A percentile compares a stretch with the other conserved stretches of the same genome.
These are phyloP conservation scores for Ascochyta clinopodiicola DNA, from an alignment of 2,329 filamentous ascomycete genomes.

Conservation along the genomic window DNA sequence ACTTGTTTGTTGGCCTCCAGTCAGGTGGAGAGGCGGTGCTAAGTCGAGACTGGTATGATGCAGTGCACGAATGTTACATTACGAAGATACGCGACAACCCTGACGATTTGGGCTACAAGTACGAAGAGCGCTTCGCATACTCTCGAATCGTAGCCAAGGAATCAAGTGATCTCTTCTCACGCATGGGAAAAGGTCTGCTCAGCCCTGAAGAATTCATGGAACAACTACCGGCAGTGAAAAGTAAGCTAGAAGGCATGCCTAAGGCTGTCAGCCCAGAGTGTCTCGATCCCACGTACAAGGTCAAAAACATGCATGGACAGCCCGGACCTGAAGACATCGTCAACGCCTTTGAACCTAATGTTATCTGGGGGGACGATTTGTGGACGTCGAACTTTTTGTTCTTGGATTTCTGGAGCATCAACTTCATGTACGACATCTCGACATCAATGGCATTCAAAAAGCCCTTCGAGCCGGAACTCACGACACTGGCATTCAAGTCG, in stretches of 20 bases:
- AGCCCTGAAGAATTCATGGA: constrained; percentile 67
- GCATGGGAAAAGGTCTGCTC: constrained; percentile 69
- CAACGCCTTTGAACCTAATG: constrained; percentile 72
- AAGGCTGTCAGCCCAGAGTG: constrained; percentile 66
- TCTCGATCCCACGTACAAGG: constrained; percentile 65
- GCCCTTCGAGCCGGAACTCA: constrained; percentile 61
- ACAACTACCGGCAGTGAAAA: constrained; percentile 60
- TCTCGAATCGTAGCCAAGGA: constrained; percentile 79
- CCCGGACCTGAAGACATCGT: constrained; percentile 71
- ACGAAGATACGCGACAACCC: constrained; percentile 66
- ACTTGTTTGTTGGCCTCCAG: constrained; percentile 83
- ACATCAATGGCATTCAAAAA: constrained; percentile 64
- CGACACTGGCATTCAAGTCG: constrained; percentile 68
- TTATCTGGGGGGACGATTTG: constrained; percentile 70
- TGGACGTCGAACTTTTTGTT: constrained; percentile 77
- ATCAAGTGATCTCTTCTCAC: constrained; percentile 78
- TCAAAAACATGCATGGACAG: constrained; percentile 67
- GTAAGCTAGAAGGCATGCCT: constrained; percentile 52
- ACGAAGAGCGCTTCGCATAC: constrained; percentile 70
- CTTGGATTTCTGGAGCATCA: constrained; percentile 79
- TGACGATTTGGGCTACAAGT: constrained; percentile 67
- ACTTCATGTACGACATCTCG: constrained; percentile 82
- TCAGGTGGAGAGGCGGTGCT: constrained; percentile 78
- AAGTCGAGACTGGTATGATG: constrained; percentile 77
- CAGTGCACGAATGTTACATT: constrained; percentile 68